A percentile compares a stretch with the other conserved stretches of the same genome.
These are phyloP conservation scores for Penicillium sp. DNA, from an alignment of 2,329 filamentous ascomycete species.

Conservation along the genomic window DNA sequence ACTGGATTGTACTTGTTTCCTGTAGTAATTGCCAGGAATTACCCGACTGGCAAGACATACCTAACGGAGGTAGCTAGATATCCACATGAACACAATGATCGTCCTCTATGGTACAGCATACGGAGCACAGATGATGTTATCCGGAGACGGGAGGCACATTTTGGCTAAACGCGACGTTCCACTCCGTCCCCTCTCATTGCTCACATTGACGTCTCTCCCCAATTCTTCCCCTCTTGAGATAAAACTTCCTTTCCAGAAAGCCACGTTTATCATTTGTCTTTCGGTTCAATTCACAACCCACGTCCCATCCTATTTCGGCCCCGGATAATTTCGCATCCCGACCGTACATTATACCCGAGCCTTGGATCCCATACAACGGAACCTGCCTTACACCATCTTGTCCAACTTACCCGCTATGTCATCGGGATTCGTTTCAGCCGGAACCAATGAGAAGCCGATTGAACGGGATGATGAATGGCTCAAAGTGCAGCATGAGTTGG, in stretches of 20 bases:
- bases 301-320: neutral
- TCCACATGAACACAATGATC: neutral
- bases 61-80: too few relatives aligned
- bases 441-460: conserved; percentile 42
- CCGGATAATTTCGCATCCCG: conserved; percentile 18
- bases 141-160: neutral
- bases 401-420: conserved; percentile 38
- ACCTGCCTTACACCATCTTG: conserved; percentile 1
- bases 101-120: neutral
- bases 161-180: conserved; percentile 2
- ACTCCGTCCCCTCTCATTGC: neutral
- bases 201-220: neutral
- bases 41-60: neutral
- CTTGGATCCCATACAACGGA: neutral
- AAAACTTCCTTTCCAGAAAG: neutral
- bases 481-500: conserved; percentile 46
- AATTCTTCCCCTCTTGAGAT: neutral
- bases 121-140: neutral
- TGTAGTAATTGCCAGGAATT: neutral
- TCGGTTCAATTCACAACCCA: conserved; percentile 3
- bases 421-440: conserved; percentile 47
- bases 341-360: conserved; percentile 19
- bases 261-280: neutral
- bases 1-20: too few relatives aligned
- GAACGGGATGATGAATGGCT: conserved; percentile 47